Base-by-base conservation (phyloP, 2,329 filamentous ascomycete genomes). In the Fusarium palustre region DNA sequence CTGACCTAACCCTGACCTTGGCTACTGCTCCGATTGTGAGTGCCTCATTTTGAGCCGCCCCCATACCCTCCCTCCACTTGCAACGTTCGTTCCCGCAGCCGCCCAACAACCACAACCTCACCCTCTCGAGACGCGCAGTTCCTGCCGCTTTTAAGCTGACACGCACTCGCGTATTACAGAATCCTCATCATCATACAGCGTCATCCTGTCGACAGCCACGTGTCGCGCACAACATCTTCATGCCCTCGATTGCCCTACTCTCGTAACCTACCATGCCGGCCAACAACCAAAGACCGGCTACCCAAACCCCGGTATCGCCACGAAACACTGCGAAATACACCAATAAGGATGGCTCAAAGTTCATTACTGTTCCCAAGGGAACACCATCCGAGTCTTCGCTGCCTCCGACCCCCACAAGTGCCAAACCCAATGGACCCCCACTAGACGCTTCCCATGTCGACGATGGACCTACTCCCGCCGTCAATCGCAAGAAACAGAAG, bases 401-500 rank as follows among this genome's bases (percentile, higher is more conserved):
- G 69, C 83, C 85, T 55, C 85, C 86, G 38, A 81, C 79, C 30
- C 86, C 86, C 56, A 84, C 82, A 46, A 76, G 81, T 25, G 76
- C 83, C 45, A 79, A 74, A 76, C 77, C 70, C 76, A 79, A 70
- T 69, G 69, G 73, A 76, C 59, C 74, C 74, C 64, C 76, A 71
- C 64, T 70, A 73, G 66, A 71, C 68, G 41, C 71, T 53, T 50
- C 59, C 28, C 42, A 61, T 64, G 61, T 63, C 61, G 72, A 66
- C 63, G 76, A 80, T 64, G 66, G 64, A 49, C 73, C 79, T 47
- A 81, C 83, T 45, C 83, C 83, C 45, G 76, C 84, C 11, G 91
- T 94, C 53, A 97, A 97, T 81, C 90, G 92, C 77, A 97, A 97
- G 85, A 98, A 97, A 84, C 92, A 96, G 80, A 97, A 97, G 85